Conservation (phyloP, 164 flowering plant species). For the Tetrastigma voinierianum region DNA sequence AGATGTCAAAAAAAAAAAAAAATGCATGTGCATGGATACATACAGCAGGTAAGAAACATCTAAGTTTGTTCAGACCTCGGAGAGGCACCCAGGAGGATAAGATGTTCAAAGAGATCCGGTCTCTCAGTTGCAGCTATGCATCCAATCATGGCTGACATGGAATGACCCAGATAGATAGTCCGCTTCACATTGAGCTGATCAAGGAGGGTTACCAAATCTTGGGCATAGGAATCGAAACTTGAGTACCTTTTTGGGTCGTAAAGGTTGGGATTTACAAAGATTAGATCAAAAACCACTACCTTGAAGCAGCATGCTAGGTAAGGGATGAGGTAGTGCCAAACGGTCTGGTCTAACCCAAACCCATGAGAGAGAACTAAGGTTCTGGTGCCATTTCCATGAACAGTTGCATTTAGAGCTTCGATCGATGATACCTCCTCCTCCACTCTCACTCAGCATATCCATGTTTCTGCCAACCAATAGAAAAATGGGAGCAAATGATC, state of each 20-base stretch:
- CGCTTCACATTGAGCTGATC: conserved; percentile 24
- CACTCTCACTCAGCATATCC: conserved; percentile 5
- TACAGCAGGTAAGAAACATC: not conserved
- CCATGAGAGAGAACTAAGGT: conserved; percentile 43
- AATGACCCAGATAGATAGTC: conserved; percentile 36
- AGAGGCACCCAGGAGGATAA: conserved; percentile 34
- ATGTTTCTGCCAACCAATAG: not conserved
- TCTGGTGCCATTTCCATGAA: conserved; percentile 29
- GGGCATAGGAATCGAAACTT: conserved; percentile 18
- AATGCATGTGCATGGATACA: not conserved
- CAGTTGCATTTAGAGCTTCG: conserved; percentile 30
- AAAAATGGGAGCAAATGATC: not conserved
- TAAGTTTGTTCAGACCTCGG: conserved; percentile 27
- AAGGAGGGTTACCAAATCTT: conserved; percentile 32
- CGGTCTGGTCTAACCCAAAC: conserved; percentile 33
- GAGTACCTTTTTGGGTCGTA: conserved; percentile 26
- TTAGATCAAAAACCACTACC: conserved; percentile 40
- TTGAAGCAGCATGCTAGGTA: conserved; percentile 27
- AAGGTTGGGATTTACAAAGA: conserved; percentile 22
- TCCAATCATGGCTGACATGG: conserved; percentile 50
- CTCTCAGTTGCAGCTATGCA: conserved; percentile 32
- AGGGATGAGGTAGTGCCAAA: conserved; percentile 39
- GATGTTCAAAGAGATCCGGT: conserved; percentile 39
- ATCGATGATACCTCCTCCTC: conserved; percentile 20
- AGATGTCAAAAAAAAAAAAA: no score